phyloP scores from a whole-genome alignment of 225 moss, liverwort and hornwort species.

The Marchantia polymorpha region DNA sequence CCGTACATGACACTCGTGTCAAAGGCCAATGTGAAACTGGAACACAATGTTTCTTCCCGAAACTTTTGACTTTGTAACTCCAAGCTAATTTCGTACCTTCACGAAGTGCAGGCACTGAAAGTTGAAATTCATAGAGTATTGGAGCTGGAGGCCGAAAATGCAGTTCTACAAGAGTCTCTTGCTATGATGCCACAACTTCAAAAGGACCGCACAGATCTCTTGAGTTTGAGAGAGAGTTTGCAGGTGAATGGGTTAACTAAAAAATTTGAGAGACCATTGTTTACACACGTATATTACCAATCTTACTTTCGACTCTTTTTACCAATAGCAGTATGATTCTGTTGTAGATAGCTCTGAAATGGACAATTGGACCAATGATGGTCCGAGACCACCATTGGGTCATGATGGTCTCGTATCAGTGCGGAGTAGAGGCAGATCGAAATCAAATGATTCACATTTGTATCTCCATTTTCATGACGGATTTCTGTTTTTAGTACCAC shows the following conservation, averaged over 20 bases:
- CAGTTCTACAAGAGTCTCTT: constrained; percentile 83
- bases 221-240: constrained; percentile 70
- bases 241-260: constrained; percentile 39
- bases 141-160: constrained; percentile 96
- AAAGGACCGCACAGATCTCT: constrained; percentile 71
- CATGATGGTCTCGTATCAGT: no score
- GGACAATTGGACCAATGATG: no score
- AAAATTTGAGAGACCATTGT: no score
- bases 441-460: no score
- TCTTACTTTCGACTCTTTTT: no score
- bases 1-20: not conserved
- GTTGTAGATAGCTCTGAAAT: no score
- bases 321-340: no score
- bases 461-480: no score
- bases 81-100: not conserved
- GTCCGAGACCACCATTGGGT: no score
- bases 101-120: constrained; percentile 62
- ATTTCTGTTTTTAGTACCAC: no score
- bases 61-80: not conserved
- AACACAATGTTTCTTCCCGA: not conserved
- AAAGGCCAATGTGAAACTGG: not conserved
- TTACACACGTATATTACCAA: no score
- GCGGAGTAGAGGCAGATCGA: no score
- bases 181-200: constrained; percentile 80
- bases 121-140: constrained; percentile 88